These are phyloP conservation scores for Vanrija sp. DNA, from an alignment of 1,284 basidiomycete species.

Conservation along the genomic window DNA sequence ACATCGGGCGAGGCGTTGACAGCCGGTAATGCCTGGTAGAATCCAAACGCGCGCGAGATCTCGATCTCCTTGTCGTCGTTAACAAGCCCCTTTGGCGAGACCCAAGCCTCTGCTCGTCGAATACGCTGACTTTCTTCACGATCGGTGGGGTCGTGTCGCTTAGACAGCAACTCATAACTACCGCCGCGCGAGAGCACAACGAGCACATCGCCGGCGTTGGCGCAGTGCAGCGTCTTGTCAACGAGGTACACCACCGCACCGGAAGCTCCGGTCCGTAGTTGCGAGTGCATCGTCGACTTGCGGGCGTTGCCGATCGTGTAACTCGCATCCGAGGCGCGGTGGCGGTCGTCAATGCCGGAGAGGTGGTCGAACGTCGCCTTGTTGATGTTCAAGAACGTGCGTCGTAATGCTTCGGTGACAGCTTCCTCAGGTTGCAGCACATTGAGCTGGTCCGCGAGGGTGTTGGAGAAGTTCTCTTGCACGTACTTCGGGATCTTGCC, in stretches of 20 bases:
- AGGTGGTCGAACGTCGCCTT: slow-evolving; percentile 68
- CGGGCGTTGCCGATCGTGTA: slow-evolving; percentile 11
- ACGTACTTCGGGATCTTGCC: slow-evolving; percentile 63
- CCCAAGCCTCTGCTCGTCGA: slow-evolving; percentile 89
- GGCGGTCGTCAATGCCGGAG: slow-evolving; percentile 45
- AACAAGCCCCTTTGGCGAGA: slow-evolving; percentile 87
- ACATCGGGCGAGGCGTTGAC: slow-evolving; percentile 87
- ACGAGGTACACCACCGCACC: slow-evolving; percentile 83
- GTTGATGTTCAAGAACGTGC: slow-evolving; percentile 82
- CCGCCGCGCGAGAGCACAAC: slow-evolving; percentile 84
- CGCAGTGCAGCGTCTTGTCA: slow-evolving; percentile 78
- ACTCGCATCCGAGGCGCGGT: slow-evolving; percentile 69
- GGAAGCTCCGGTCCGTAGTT: slow-evolving; percentile 71
- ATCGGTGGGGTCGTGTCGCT: slow-evolving; percentile 87
- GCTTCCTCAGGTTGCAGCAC: slow-evolving; percentile 57
- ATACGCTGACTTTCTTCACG: slow-evolving; percentile 80
- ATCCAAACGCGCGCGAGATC: slow-evolving; percentile 89
- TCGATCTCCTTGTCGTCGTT: slow-evolving; percentile 79
- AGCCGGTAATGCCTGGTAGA: slow-evolving; percentile 84
- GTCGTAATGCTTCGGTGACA: slow-evolving; percentile 70
- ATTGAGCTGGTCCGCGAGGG: slow-evolving; percentile 61
- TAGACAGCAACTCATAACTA: slow-evolving; percentile 69
- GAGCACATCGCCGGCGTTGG: slow-evolving; percentile 84
- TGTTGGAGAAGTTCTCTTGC: slow-evolving; percentile 69
- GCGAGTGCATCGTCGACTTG: slow-evolving; percentile 31